phyloP scores from a whole-genome alignment of 768 basidiomycete genomes.

The Tricholoma sp. region DNA sequence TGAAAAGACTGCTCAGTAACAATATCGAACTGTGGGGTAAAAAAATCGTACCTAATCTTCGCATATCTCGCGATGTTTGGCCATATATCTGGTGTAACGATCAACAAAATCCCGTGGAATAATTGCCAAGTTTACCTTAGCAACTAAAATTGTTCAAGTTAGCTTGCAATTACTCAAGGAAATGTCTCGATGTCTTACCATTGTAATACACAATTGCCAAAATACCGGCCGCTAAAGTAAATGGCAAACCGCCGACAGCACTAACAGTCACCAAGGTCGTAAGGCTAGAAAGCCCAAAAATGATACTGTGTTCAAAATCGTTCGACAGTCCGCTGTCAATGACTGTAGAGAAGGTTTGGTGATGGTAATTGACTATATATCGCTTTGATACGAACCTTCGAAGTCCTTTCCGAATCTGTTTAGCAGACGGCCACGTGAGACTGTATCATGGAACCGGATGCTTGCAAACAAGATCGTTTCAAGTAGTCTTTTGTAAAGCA shows the following conservation, averaged over 20 bases:
- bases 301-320: constrained; percentile 76
- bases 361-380: not conserved
- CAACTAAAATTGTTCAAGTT: constrained; percentile 17
- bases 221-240: constrained; percentile 53
- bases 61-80: constrained; percentile 85
- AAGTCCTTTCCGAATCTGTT: constrained; percentile 91
- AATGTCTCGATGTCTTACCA: constrained; percentile 34
- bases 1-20: not conserved
- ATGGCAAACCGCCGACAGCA: constrained; percentile 73
- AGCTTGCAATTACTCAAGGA: not conserved
- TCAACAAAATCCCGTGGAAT: not conserved
- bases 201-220: constrained; percentile 67
- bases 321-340: constrained; percentile 82
- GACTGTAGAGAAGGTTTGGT: constrained; percentile 32
- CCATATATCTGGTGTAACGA: constrained; percentile 36
- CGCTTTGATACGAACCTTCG: constrained; percentile 44
- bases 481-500: constrained; percentile 73
- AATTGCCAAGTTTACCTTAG: constrained; percentile 25
- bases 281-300: constrained; percentile 59
- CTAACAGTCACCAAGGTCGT: constrained; percentile 75
- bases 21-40: not conserved
- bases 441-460: constrained; percentile 90
- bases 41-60: constrained; percentile 54
- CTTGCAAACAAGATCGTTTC: constrained; percentile 83
- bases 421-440: constrained; percentile 76